Base-by-base conservation (phyloP, 2,329 filamentous ascomycete species). In the Nemania sp. region DNA sequence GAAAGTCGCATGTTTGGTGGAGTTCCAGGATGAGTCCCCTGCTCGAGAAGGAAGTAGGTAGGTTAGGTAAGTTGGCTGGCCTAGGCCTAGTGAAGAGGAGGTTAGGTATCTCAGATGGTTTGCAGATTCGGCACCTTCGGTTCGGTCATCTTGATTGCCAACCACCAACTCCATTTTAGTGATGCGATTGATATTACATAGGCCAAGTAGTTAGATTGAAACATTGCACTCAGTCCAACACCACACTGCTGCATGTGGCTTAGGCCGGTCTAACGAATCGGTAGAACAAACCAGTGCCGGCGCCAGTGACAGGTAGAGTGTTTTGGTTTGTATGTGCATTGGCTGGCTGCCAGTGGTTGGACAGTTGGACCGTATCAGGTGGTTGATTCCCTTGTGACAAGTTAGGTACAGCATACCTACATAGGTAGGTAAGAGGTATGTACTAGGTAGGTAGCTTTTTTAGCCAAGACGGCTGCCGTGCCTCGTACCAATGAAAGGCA, bases 131-230 rank as follows among this genome's bases (percentile, higher is more conserved):
- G 13, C 24, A 29, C 4, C 49, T 11, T 32, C 18, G 51, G 51
- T 53, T 45, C 41, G 13, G 52, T 5, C 32, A 41, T 22, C 47
- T 35, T 52, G 13, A 15, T 54, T 32, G 18, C 38, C 59, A 35
- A 55, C 35, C 54, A 45, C 38, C 54, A 27, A 27, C 45, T 15
- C 38, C 24, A 26, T 45, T 45, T 13, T 20, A 24, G 51, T n/a
- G 51, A 51, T 26, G 49, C 26, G n/a, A 54, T 54, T n/a, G 49
- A 32, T 10, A 5, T 41, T 22, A 43, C 32, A 5, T n/a, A n/a
- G n/a, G n/a, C n/a, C n/a, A n/a, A n/a, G n/a, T n/a, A n/a, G 38
- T 5, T 15, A 56, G 15, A 55, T 35, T 55, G 52, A 62, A 54
- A 62, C 52, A 51, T 41, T 24, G 20, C 35, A 45, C 32, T 47